These are phyloP conservation scores for Dalbergia oliveri DNA, from an alignment of 306 rosid genomes.

Conservation along the genomic window DNA sequence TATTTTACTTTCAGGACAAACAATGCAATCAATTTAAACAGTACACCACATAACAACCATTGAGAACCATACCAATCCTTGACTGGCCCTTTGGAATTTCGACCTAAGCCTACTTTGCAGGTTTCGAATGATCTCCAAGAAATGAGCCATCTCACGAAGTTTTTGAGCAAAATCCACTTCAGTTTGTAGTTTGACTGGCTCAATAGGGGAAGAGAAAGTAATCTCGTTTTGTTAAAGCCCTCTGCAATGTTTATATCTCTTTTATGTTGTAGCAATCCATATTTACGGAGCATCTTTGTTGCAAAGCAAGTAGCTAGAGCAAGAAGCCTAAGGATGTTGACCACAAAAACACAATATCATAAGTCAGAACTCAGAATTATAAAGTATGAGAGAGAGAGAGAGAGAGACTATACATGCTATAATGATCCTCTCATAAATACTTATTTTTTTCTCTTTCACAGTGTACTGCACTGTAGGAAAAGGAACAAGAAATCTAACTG, in stretches of 20 bases:
- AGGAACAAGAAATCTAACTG: slow-evolving; percentile 37
- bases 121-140: slow-evolving; percentile 90
- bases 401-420: slow-evolving; percentile 7
- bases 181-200: slow-evolving; percentile 53
- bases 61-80: slow-evolving; percentile 69
- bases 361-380: not conserved
- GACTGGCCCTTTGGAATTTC: slow-evolving; percentile 75
- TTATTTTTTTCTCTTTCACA: slow-evolving; percentile 12
- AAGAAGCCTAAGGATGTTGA: slow-evolving; percentile 77
- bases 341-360: slow-evolving; percentile 42
- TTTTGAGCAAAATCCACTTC: slow-evolving; percentile 67
- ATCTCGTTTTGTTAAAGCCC: slow-evolving; percentile 45
- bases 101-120: slow-evolving; percentile 77
- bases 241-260: slow-evolving; percentile 52
- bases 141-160: slow-evolving; percentile 87
- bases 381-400: not conserved
- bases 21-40: slow-evolving; percentile 22
- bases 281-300: slow-evolving; percentile 83
- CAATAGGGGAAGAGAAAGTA: slow-evolving; percentile 70
- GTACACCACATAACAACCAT: slow-evolving; percentile 35
- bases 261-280: slow-evolving; percentile 73
- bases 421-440: slow-evolving; percentile 15
- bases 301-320: slow-evolving; percentile 81
- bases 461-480: slow-evolving; percentile 22
- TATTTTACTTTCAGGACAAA: slow-evolving; percentile 33